phyloP scores from a whole-genome alignment of 2,329 filamentous ascomycete species.

The Botrytis fabae region DNA sequence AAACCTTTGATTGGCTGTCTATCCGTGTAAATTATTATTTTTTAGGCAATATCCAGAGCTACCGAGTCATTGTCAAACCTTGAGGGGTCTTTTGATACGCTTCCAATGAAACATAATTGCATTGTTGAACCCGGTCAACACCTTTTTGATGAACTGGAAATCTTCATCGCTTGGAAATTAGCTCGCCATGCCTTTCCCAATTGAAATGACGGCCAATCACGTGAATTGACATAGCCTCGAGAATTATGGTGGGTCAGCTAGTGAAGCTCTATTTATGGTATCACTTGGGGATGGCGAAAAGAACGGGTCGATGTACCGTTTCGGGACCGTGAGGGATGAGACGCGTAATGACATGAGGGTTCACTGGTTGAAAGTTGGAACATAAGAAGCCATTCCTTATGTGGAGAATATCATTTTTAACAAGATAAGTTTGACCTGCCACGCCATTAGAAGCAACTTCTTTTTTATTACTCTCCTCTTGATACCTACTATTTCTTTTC shows the following conservation, averaged over 20 bases:
- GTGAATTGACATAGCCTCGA: neutral
- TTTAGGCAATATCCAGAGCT: neutral
- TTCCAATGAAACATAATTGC: neutral
- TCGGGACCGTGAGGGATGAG: neutral
- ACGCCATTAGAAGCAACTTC: slow-evolving; percentile 1
- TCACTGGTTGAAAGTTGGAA: slow-evolving; percentile 14
- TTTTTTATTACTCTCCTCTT: neutral
- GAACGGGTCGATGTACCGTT: neutral
- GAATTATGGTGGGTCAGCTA: slow-evolving; percentile 11
- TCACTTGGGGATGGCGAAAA: neutral
- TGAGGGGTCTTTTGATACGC: neutral
- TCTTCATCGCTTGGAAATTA: slow-evolving; percentile 13
- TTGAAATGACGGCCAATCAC: neutral
- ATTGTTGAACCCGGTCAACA: neutral
- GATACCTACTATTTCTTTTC: neutral
- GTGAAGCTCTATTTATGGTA: slow-evolving; percentile 21
- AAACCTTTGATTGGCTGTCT: neutral
- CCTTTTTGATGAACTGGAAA: neutral
- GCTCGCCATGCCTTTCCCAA: neutral
- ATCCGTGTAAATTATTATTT: neutral
- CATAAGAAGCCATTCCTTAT: slow-evolving; percentile 1
- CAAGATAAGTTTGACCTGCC: slow-evolving; percentile 20
- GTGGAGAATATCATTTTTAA: slow-evolving; percentile 6
- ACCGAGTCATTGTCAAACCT: neutral
- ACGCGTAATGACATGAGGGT: slow-evolving; percentile 17